phyloP scores from a whole-genome alignment of 1,284 basidiomycete genomes.

The Ganoderma resinaceum region DNA sequence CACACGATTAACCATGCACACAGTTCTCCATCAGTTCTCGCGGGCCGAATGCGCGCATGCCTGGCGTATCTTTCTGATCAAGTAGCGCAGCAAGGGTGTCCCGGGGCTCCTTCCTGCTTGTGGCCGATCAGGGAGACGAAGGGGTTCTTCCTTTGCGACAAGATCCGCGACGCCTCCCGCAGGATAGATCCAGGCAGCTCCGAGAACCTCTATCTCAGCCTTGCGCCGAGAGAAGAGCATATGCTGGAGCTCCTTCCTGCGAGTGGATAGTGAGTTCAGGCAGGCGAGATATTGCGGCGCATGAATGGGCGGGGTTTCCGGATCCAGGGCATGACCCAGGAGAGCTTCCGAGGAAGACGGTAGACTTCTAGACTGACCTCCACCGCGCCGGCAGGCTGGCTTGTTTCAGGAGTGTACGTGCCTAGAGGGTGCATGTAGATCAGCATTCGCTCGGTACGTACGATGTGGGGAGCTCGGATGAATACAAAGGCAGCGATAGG shows the following conservation, averaged over 20 bases:
- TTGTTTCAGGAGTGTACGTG: slow-evolving; percentile 68
- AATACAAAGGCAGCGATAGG: neutral
- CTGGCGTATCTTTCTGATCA: slow-evolving; percentile 34
- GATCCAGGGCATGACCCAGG: neutral
- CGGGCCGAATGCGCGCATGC: slow-evolving; percentile 15
- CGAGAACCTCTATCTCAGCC: slow-evolving; percentile 87
- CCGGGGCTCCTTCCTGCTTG: slow-evolving; percentile 19
- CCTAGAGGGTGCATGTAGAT: slow-evolving; percentile 50
- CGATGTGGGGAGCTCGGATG: neutral
- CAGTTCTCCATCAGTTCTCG: neutral
- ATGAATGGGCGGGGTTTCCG: slow-evolving; percentile 7
- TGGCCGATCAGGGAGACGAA: slow-evolving; percentile 3
- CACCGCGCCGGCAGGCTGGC: slow-evolving; percentile 64
- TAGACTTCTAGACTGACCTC: slow-evolving; percentile 59
- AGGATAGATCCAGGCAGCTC: slow-evolving; percentile 29
- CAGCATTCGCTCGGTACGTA: slow-evolving; percentile 5
- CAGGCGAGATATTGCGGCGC: neutral
- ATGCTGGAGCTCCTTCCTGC: slow-evolving; percentile 77
- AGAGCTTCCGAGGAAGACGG: neutral
- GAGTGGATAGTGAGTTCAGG: neutral
- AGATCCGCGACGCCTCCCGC: slow-evolving; percentile 18
- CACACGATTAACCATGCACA: neutral
- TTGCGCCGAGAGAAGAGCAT: slow-evolving; percentile 85
- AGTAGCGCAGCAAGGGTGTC: slow-evolving; percentile 36
- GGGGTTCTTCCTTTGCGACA: slow-evolving; percentile 1